Evolutionary conservation across 306 rosid genomes (phyloP).

Genomic region (Acmispon strigosus): DNA sequence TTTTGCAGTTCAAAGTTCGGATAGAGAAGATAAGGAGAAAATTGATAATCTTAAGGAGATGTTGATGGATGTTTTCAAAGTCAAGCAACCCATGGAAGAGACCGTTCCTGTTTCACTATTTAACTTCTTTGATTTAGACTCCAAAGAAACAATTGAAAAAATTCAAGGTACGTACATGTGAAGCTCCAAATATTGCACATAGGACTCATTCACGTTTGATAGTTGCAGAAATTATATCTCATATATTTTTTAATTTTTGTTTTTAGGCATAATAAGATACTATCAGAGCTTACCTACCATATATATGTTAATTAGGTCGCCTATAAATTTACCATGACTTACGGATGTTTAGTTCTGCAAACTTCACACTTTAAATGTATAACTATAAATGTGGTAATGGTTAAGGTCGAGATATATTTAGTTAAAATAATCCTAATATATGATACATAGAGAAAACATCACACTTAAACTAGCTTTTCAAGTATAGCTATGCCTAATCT

Average conservation of each 20-base stretch:
- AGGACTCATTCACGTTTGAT: neutral
- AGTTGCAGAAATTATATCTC: neutral
- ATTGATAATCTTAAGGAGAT: neutral
- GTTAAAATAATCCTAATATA: too few relatives aligned
- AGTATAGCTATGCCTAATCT: too few relatives aligned
- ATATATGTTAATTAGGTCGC: too few relatives aligned
- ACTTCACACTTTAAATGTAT: too few relatives aligned
- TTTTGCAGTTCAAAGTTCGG: neutral
- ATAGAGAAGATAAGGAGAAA: neutral
- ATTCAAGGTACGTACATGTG: neutral
- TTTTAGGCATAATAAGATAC: neutral
- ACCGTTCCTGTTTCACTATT: neutral
- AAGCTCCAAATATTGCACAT: neutral
- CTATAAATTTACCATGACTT: too few relatives aligned
- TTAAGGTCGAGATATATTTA: too few relatives aligned
- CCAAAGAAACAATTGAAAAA: neutral
- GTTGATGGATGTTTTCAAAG: neutral
- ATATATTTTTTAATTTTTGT: too few relatives aligned
- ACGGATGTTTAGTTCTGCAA: too few relatives aligned
- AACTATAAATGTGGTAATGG: too few relatives aligned
- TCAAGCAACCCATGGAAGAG: neutral
- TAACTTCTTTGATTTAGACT: neutral
- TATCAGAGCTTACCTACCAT: too few relatives aligned
- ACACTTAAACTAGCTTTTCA: too few relatives aligned
- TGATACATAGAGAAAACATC: too few relatives aligned